A percentile compares a stretch with the other conserved stretches of the same genome.
Evolutionary conservation across 139 green algal genomes (phyloP).

Genomic region (Chlamydomonas incerta): DNA sequence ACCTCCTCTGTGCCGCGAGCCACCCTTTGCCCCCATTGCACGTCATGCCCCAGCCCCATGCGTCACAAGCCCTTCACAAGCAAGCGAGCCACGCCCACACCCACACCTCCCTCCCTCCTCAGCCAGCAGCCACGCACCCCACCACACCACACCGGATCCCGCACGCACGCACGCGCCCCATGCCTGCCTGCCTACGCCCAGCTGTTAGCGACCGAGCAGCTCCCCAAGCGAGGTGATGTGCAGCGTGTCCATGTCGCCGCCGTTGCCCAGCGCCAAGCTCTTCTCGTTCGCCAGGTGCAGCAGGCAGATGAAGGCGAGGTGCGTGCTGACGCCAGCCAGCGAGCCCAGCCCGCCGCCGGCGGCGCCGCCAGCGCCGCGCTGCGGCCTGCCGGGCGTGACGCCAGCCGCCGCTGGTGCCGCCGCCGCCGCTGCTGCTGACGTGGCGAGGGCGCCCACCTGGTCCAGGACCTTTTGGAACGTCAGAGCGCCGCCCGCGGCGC

Average conservation of each 20-base stretch:
- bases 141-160: no score
- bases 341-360: background rate
- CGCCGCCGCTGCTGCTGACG: no score
- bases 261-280: slow-evolving; percentile 68
- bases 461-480: slow-evolving; percentile 6
- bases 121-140: no score
- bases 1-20: no score
- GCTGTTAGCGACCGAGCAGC: no score
- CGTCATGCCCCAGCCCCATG: no score
- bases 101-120: no score
- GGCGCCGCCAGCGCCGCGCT: slow-evolving; percentile 36
- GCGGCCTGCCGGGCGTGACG: slow-evolving; percentile 31
- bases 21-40: no score
- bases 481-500: background rate
- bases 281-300: slow-evolving; percentile 98
- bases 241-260: slow-evolving; percentile 42
- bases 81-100: no score
- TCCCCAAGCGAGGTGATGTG: background rate
- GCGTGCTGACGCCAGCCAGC: slow-evolving; percentile 85
- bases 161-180: no score
- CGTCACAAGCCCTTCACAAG: no score
- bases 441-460: background rate
- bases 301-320: slow-evolving; percentile 98
- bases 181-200: no score
- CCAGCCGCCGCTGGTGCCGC: background rate